Conservation (phyloP, 768 basidiomycete species). For the Podaxis sp. region DNA sequence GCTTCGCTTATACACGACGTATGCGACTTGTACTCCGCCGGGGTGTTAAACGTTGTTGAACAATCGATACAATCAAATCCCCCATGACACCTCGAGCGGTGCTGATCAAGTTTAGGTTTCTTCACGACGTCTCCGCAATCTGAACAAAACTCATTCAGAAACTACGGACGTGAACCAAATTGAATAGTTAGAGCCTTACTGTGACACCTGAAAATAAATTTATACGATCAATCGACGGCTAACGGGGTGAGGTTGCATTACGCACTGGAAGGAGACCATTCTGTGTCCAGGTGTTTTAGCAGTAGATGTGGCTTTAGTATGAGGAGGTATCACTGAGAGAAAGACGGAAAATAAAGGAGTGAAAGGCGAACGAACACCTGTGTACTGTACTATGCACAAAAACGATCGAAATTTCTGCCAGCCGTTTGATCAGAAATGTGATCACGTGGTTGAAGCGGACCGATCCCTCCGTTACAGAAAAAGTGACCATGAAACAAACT, state of each 20-base stretch:
- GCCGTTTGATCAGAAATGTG: not conserved
- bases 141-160: slow-evolving; percentile 22
- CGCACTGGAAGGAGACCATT: slow-evolving; percentile 34
- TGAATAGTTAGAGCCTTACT: slow-evolving; percentile 36
- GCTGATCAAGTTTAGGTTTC: slow-evolving; percentile 91
- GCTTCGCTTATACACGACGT: slow-evolving; percentile 87
- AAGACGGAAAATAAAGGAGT: not conserved
- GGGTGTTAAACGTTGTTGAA: slow-evolving; percentile 75
- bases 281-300: not conserved
- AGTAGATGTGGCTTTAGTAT: not conserved
- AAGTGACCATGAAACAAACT: too few relatives aligned
- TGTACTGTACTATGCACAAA: too few relatives aligned
- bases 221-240: not conserved
- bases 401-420: not conserved
- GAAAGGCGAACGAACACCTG: not conserved
- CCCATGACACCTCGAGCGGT: slow-evolving; percentile 55
- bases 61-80: slow-evolving; percentile 88
- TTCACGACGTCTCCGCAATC: slow-evolving; percentile 87
- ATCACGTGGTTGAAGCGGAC: not conserved
- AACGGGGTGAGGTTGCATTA: not conserved
- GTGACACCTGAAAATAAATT: slow-evolving; percentile 55
- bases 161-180: not conserved
- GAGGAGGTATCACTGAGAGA: not conserved
- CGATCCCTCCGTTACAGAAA: not conserved
- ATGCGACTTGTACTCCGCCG: slow-evolving; percentile 77